phyloP scores from a whole-genome alignment of 2,329 filamentous ascomycete genomes.

The Nigrospora osmanthi region DNA sequence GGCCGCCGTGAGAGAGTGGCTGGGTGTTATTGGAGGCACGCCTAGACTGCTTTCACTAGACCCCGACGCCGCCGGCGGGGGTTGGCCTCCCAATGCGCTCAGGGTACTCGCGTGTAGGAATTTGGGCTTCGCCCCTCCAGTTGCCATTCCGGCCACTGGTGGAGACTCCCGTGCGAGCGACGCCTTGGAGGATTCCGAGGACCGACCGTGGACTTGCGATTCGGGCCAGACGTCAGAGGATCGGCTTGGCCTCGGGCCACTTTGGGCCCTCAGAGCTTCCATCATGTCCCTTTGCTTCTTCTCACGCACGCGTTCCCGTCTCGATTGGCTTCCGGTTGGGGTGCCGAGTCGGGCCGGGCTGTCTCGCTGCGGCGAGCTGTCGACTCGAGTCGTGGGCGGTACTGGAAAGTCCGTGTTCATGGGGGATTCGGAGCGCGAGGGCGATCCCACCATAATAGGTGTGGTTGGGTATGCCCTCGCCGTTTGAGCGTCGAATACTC shows the following conservation, averaged over 20 bases:
- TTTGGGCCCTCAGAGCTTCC: conserved; percentile 7
- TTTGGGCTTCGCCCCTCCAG: too few relatives aligned
- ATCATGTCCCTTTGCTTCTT: conserved; percentile 14
- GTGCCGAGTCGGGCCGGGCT: conserved; percentile 1
- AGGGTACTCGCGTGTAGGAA: too few relatives aligned
- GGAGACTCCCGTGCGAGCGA: too few relatives aligned
- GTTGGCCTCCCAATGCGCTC: too few relatives aligned
- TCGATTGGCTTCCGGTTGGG: conserved; percentile 5
- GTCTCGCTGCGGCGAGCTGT: conserved; percentile 6
- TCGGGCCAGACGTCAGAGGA: background rate
- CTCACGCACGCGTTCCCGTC: conserved; percentile 13
- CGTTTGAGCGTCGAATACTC: conserved; percentile 22
- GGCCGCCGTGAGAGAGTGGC: background rate
- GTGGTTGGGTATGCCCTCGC: conserved; percentile 19
- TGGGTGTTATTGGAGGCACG: background rate
- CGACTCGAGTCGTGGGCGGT: background rate
- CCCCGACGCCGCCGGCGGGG: too few relatives aligned
- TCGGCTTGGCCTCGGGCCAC: background rate
- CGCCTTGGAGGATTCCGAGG: too few relatives aligned
- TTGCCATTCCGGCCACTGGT: too few relatives aligned
- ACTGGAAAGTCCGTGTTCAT: background rate
- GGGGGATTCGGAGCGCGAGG: conserved; percentile 1
- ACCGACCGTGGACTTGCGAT: background rate
- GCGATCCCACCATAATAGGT: conserved; percentile 17
- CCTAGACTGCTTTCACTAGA: background rate